Percentiles rank a stretch among this genome's conserved stretches.
These are phyloP conservation scores for Citrus unshiu DNA, from an alignment of 345 rosid species.

Conservation along the genomic window DNA sequence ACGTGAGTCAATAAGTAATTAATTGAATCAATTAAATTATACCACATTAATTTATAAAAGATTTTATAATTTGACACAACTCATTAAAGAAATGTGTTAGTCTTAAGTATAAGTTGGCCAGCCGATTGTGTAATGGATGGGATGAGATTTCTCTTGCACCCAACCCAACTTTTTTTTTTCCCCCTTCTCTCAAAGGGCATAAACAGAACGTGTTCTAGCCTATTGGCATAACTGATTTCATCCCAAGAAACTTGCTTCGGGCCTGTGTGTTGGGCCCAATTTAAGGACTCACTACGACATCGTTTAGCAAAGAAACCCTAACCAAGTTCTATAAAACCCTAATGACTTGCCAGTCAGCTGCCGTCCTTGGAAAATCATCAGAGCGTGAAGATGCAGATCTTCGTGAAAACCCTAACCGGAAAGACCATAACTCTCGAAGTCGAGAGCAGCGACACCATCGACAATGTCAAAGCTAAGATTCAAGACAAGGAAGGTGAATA, in stretches of 20 bases:
- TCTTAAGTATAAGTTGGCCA: no score
- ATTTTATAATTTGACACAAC: no score
- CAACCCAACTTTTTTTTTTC: no score
- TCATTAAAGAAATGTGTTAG: no score
- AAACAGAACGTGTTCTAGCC: no score
- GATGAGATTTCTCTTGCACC: no score
- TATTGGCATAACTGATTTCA: not conserved
- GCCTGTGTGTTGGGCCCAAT: not conserved
- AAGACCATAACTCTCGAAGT: slow-evolving; percentile 96
- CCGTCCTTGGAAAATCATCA: not conserved
- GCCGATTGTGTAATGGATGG: no score
- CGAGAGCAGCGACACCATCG: slow-evolving; percentile 87
- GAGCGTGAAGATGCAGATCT: slow-evolving; percentile 65
- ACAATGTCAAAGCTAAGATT: slow-evolving; percentile 89
- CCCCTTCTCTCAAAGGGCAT: no score
- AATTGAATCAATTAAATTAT: no score
- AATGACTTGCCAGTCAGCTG: not conserved
- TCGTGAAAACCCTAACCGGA: slow-evolving; percentile 89
- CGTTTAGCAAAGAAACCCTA: slow-evolving; percentile 23
- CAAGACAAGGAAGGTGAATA: slow-evolving; percentile 82
- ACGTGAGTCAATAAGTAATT: no score
- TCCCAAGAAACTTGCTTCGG: not conserved
- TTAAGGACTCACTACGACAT: not conserved
- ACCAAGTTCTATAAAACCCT: slow-evolving; percentile 17
- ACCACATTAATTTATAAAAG: no score